Evolutionary conservation across 495 filamentous ascomycete species (phyloP).

Genomic region (Bacidia gigantensis): DNA sequence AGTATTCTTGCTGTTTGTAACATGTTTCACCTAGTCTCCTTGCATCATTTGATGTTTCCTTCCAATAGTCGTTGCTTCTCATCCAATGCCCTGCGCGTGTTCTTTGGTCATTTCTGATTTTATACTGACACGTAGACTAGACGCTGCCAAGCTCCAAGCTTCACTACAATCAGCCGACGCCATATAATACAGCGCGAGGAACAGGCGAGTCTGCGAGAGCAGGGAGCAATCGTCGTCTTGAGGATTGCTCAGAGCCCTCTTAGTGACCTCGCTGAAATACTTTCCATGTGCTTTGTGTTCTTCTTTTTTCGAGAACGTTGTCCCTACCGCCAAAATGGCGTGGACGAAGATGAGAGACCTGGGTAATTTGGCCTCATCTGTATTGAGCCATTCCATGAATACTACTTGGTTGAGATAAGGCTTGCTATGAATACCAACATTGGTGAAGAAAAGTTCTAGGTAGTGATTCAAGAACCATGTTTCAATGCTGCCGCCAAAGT

Average conservation of each 20-base stretch:
- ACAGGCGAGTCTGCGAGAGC: not conserved
- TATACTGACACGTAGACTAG: not conserved
- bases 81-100: not conserved
- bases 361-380: slow-evolving; percentile 37
- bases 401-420: slow-evolving; percentile 27
- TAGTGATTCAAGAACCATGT: not conserved
- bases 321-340: slow-evolving; percentile 45
- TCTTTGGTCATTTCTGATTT: not conserved
- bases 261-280: not conserved
- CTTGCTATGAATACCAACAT: slow-evolving; percentile 42
- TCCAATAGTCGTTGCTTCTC: too few relatives aligned
- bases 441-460: slow-evolving; percentile 25
- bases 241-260: not conserved
- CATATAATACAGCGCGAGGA: not conserved
- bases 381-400: slow-evolving; percentile 40
- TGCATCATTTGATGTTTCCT: too few relatives aligned
- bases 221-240: not conserved
- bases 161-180: not conserved
- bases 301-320: slow-evolving; percentile 36
- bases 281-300: not conserved
- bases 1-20: too few relatives aligned
- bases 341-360: slow-evolving; percentile 62
- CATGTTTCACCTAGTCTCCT: too few relatives aligned
- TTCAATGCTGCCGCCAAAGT: not conserved
- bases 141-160: not conserved